Conservation (phyloP, 306 rosid species). For the Lagenaria siceraria region DNA sequence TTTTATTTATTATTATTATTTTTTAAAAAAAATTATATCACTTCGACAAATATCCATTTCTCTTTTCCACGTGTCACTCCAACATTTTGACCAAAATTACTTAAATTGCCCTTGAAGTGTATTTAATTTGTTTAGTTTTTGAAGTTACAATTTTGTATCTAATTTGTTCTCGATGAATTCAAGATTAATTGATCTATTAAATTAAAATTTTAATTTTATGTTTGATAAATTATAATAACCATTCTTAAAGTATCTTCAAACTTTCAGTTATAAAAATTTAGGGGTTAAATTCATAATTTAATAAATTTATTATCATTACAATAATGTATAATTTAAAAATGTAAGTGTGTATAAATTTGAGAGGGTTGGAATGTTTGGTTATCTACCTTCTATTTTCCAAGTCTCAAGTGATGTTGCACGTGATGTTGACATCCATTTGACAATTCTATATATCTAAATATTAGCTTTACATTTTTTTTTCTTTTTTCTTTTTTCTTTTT, state of each 20-base stretch:
- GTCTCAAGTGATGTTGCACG: background rate
- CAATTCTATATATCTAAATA: background rate
- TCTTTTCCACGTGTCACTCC: background rate
- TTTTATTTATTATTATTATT: too few relatives aligned
- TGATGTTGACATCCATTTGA: slow-evolving; percentile 5
- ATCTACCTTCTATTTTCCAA: background rate
- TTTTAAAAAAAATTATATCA: background rate
- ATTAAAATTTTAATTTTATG: too few relatives aligned
- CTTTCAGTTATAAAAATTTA: too few relatives aligned
- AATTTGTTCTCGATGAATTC: too few relatives aligned
- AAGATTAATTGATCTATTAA: too few relatives aligned
- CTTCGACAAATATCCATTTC: background rate
- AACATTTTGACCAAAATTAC: background rate
- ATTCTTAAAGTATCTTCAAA: too few relatives aligned
- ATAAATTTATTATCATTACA: background rate
- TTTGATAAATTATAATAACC: too few relatives aligned
- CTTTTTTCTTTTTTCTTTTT: background rate
- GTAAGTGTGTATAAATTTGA: background rate
- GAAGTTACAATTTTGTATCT: too few relatives aligned
- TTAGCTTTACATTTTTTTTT: background rate
- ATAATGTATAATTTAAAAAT: background rate
- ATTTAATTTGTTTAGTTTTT: too few relatives aligned
- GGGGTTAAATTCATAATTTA: too few relatives aligned
- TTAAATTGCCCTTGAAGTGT: background rate
- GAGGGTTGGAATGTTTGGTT: slow-evolving; percentile 8